Conservation (phyloP, 1,139 yeast genomes). For the Geotrichum restrictum region DNA sequence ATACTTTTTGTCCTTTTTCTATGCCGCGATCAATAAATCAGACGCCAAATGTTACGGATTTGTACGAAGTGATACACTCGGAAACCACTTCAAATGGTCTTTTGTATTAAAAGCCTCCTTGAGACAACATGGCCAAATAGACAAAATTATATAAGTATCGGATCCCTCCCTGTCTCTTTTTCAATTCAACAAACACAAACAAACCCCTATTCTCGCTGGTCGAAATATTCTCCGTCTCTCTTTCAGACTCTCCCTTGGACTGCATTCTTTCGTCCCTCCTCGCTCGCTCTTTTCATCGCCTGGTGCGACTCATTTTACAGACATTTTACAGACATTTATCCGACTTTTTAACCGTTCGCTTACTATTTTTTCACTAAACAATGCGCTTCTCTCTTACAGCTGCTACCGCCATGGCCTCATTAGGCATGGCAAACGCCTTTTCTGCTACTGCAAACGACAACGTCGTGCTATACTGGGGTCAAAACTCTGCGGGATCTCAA, state of each 20-base stretch:
- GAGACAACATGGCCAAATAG: not conserved
- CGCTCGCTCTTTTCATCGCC: not conserved
- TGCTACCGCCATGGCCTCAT: slow-evolving; percentile 1
- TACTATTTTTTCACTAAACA: too few species aligned
- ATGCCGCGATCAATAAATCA: too few species aligned
- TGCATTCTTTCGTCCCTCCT: slow-evolving; percentile 1
- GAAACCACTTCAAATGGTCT: too few species aligned
- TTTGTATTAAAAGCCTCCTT: not conserved
- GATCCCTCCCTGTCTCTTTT: not conserved
- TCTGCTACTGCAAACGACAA: slow-evolving; percentile 18
- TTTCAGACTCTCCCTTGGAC: not conserved
- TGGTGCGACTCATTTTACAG: slow-evolving; percentile 7
- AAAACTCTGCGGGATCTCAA: slow-evolving; percentile 65
- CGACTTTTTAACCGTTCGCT: not conserved
- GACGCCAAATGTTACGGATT: too few species aligned
- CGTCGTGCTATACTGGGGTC: slow-evolving; percentile 87
- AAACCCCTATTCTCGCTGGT: slow-evolving; percentile 3
- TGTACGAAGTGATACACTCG: too few species aligned
- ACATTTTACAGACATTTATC: not conserved
- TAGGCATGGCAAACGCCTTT: slow-evolving; percentile 12
- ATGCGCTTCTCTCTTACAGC: slow-evolving; percentile 1
- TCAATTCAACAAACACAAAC: too few species aligned
- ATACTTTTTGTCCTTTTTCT: too few species aligned
- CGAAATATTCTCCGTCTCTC: not conserved
- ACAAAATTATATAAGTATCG: not conserved